phyloP scores from a whole-genome alignment of 345 rosid species.

The Boechera retrofracta region DNA sequence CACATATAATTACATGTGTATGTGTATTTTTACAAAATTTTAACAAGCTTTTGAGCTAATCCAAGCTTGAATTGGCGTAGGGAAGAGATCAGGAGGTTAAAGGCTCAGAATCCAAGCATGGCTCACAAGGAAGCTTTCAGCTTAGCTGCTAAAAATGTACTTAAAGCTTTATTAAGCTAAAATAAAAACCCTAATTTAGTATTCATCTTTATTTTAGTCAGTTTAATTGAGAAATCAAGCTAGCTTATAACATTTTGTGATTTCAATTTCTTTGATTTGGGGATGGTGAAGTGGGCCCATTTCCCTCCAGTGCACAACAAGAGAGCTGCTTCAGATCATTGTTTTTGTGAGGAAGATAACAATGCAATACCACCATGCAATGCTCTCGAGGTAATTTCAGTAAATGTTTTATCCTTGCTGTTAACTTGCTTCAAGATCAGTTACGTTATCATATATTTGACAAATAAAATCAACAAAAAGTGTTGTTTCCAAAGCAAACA shows the following conservation, averaged over 20 bases:
- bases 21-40: neutral
- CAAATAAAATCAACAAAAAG: neutral
- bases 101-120: conserved; percentile 89
- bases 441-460: neutral
- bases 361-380: conserved; percentile 26
- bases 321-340: conserved; percentile 51
- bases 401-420: neutral
- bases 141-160: conserved; percentile 94
- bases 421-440: neutral
- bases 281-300: conserved; percentile 79
- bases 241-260: conserved; percentile 4
- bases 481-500: conserved; percentile 19
- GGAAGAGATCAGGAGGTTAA: conserved; percentile 97
- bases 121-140: conserved; percentile 98
- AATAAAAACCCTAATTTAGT: neutral
- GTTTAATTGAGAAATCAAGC: conserved; percentile 9
- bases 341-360: conserved; percentile 40
- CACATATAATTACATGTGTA: neutral
- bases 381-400: conserved; percentile 35
- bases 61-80: conserved; percentile 44
- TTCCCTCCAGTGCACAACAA: conserved; percentile 69
- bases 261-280: conserved; percentile 44
- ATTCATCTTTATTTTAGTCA: neutral
- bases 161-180: neutral
- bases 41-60: neutral